These are phyloP conservation scores for Calendula officinalis DNA, from an alignment of 129 eudicot genomes.

Conservation along the genomic window DNA sequence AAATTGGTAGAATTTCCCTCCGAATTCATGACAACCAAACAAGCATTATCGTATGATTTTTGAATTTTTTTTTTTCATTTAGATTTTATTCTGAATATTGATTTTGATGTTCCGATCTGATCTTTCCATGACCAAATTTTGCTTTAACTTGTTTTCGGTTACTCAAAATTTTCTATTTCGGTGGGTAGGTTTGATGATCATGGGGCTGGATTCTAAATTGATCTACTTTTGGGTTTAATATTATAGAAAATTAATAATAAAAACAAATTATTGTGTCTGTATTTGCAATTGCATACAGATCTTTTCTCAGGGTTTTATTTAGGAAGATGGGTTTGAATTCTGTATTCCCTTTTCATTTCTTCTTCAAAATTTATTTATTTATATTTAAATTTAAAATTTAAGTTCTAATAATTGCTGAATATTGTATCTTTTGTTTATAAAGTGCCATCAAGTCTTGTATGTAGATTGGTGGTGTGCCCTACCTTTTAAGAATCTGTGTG, in stretches of 20 bases:
- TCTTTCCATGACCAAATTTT: constrained; percentile 3
- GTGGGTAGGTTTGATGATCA: constrained; percentile 29
- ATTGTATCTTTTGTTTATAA: constrained; percentile 6
- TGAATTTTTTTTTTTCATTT: background rate
- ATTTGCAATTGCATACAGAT: background rate
- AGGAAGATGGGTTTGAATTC: background rate
- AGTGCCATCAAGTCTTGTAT: constrained; percentile 15
- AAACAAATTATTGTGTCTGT: background rate
- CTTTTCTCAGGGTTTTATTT: constrained; percentile 26
- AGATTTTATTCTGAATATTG: constrained; percentile 9
- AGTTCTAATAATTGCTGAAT: background rate
- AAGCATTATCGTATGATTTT: constrained; percentile 21
- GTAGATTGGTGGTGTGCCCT: constrained; percentile 25
- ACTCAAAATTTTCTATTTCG: background rate
- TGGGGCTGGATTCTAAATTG: constrained; percentile 30
- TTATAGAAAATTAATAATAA: background rate
- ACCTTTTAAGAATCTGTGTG: constrained; percentile 27
- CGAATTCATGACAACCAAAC: constrained; percentile 21
- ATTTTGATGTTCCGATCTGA: constrained; percentile 42
- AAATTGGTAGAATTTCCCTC: constrained; percentile 23
- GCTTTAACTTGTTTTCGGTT: background rate
- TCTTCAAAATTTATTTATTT: constrained; percentile 9
- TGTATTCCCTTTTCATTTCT: constrained; percentile 2
- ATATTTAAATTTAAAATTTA: background rate
- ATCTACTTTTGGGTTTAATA: constrained; percentile 37